These are phyloP conservation scores for Helminthosporium solani DNA, from an alignment of 2,329 filamentous ascomycete species.

Conservation along the genomic window DNA sequence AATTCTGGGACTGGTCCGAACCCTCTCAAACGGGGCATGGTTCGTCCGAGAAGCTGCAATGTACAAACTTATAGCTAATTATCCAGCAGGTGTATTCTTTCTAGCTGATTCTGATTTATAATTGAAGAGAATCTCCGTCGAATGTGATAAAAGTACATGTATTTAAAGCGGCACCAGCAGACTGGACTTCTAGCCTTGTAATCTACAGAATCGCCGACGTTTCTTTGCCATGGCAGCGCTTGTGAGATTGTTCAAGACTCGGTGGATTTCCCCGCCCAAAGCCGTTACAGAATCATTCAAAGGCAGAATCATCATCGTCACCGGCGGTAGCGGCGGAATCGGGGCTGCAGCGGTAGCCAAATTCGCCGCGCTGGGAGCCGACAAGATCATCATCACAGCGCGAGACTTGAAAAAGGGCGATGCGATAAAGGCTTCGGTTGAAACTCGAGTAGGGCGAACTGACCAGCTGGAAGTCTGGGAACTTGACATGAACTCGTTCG, in stretches of 20 bases:
- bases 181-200: no score
- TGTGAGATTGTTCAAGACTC: constrained; percentile 29
- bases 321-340: constrained; percentile 44
- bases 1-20: no score
- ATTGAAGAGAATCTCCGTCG: no score
- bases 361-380: constrained; percentile 39
- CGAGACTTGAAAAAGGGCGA: constrained; percentile 41
- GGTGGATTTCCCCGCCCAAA: constrained; percentile 39
- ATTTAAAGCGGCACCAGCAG: no score
- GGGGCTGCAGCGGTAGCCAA: constrained; percentile 42
- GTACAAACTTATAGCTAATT: background rate
- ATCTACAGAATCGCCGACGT: no score
- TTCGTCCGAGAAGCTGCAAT: no score
- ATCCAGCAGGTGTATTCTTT: background rate
- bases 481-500: constrained; percentile 40
- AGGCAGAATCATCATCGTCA: constrained; percentile 50
- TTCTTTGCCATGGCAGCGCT: constrained; percentile 22
- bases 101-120: no score
- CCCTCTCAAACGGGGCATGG: no score
- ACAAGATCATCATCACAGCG: constrained; percentile 43
- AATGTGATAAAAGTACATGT: no score
- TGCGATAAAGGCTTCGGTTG: constrained; percentile 32
- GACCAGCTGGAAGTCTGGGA: constrained; percentile 40
- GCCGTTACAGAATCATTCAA: constrained; percentile 34
- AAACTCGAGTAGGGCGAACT: constrained; percentile 23